phyloP scores from a whole-genome alignment of 768 basidiomycete species.

The Russula emetica region DNA sequence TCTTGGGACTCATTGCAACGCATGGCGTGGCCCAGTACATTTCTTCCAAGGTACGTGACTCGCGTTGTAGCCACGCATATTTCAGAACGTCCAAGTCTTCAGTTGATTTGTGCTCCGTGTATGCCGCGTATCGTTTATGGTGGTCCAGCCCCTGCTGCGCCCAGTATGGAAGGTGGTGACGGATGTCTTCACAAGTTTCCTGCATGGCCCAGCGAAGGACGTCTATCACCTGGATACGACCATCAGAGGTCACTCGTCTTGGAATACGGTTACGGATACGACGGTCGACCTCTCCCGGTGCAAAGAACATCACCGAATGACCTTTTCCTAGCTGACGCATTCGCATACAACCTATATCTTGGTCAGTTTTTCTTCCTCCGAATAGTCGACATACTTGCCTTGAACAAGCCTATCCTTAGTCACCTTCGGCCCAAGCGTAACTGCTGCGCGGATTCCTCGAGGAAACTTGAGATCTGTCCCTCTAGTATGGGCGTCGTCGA shows the following conservation, averaged over 20 bases:
- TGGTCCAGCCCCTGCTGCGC: constrained; percentile 19
- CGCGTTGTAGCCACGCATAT: constrained; percentile 13
- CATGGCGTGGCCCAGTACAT: constrained; percentile 8
- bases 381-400: constrained; percentile 34
- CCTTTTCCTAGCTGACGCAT: constrained; percentile 26
- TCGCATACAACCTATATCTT: constrained; percentile 21
- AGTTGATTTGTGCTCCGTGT: not conserved
- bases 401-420: constrained; percentile 51
- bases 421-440: constrained; percentile 48
- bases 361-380: not conserved
- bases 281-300: constrained; percentile 19
- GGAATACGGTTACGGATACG: constrained; percentile 11
- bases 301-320: constrained; percentile 25
- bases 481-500: constrained; percentile 51
- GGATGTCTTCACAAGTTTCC: constrained; percentile 24
- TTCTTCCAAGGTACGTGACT: constrained; percentile 20
- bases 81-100: not conserved
- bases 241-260: not conserved
- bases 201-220: constrained; percentile 25
- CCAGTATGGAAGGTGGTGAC: constrained; percentile 21
- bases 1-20: not conserved
- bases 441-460: constrained; percentile 39
- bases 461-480: constrained; percentile 55
- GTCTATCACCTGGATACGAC: constrained; percentile 8
- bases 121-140: constrained; percentile 4